A percentile compares a stretch with the other conserved stretches of the same genome.
These are phyloP conservation scores for Leishmania tarentolae DNA, from an alignment of 208 protist genomes.

Conservation along the genomic window DNA sequence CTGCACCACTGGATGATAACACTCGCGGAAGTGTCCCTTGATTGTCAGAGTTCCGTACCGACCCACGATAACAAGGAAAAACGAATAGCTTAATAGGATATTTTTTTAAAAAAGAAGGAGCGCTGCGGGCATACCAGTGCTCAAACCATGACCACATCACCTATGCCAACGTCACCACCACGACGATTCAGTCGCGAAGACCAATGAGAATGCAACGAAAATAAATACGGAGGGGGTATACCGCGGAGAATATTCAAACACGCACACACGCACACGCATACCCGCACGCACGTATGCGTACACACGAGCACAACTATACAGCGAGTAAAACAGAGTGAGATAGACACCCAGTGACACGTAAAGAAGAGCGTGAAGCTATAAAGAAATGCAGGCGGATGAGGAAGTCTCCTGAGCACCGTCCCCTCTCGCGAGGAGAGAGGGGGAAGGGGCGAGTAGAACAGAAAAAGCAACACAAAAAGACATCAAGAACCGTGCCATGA, in stretches of 20 bases:
- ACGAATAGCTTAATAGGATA: neutral
- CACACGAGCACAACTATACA: neutral
- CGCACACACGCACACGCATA: neutral
- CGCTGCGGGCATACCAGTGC: neutral
- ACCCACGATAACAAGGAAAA: neutral
- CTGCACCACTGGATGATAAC: neutral
- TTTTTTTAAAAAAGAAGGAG: conserved; percentile 9
- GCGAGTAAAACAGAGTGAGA: neutral
- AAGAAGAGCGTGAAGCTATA: neutral
- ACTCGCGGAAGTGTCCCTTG: no score
- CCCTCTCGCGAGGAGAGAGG: neutral
- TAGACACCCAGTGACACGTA: neutral
- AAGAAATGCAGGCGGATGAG: neutral
- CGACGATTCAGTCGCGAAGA: neutral
- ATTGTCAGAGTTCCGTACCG: neutral
- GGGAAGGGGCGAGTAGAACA: neutral
- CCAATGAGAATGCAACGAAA: neutral
- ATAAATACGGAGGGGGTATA: neutral
- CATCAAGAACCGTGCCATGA: neutral
- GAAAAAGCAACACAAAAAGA: neutral
- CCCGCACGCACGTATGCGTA: neutral
- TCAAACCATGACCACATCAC: neutral
- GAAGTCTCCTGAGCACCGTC: neutral
- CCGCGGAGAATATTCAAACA: neutral
- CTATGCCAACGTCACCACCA: neutral